Conservation (phyloP, 805 yeast genomes). For the Ogataea angusta region DNA sequence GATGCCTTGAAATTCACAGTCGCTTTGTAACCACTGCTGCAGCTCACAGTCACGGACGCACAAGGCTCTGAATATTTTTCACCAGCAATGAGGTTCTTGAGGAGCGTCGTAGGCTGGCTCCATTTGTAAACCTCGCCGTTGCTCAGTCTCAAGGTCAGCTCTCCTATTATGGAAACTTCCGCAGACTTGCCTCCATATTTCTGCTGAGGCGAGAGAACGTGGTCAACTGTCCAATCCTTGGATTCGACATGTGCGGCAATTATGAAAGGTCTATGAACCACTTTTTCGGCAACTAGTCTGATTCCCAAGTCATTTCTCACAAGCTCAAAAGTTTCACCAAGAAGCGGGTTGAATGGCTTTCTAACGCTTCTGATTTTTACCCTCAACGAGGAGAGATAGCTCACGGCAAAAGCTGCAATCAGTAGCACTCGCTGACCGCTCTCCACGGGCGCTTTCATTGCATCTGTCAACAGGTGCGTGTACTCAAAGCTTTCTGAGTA, state of each 20-base stretch:
- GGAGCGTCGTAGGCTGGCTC: conserved; percentile 76
- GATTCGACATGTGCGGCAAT: conserved; percentile 80
- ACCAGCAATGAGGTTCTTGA: conserved; percentile 89
- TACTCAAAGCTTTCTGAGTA: conserved; percentile 81
- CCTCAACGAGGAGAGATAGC: conserved; percentile 67
- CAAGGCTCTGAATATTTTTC: conserved; percentile 91
- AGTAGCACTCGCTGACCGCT: conserved; percentile 60
- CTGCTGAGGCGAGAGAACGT: conserved; percentile 71
- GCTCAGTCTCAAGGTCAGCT: conserved; percentile 49
- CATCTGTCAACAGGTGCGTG: conserved; percentile 59
- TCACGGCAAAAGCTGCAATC: conserved; percentile 79
- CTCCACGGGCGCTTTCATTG: conserved; percentile 44
- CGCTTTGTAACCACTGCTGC: conserved; percentile 68
- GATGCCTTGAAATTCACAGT: conserved; percentile 69
- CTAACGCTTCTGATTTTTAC: conserved; percentile 72
- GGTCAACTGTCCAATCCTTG: conserved; percentile 60
- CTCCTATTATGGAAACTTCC: conserved; percentile 77
- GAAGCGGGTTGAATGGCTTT: conserved; percentile 91
- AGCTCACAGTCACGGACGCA: conserved; percentile 60
- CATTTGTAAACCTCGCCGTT: conserved; percentile 77
- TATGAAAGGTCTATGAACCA: conserved; percentile 80
- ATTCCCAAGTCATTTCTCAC: conserved; percentile 80
- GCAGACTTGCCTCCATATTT: conserved; percentile 95
- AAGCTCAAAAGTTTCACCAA: conserved; percentile 91
- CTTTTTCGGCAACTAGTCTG: conserved; percentile 79